These are phyloP conservation scores for Ramularia endophylla DNA, from an alignment of 2,329 filamentous ascomycete genomes.

Conservation along the genomic window DNA sequence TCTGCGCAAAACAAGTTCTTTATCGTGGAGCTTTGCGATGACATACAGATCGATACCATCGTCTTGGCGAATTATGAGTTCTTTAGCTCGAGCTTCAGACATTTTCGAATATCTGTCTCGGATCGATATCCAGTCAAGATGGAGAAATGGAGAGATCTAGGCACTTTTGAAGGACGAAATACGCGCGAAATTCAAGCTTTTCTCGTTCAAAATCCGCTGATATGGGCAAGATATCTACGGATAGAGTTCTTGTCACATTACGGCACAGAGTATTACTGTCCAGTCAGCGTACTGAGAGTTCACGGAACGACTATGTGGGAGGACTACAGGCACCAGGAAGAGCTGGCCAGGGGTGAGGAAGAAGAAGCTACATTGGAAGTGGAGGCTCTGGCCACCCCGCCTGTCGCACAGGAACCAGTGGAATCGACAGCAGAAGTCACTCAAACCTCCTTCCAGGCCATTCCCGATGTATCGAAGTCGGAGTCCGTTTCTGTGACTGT, in stretches of 20 bases:
- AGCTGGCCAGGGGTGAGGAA: slow-evolving; percentile 53
- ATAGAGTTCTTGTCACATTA: slow-evolving; percentile 92
- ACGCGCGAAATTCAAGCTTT: slow-evolving; percentile 93
- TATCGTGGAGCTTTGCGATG: slow-evolving; percentile 87
- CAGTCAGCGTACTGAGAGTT: slow-evolving; percentile 80
- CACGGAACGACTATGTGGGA: slow-evolving; percentile 94
- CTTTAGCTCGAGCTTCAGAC: slow-evolving; percentile 93
- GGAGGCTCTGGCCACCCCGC: slow-evolving; percentile 13
- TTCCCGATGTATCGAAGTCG: neutral
- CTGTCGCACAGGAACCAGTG: slow-evolving; percentile 11
- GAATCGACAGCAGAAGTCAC: slow-evolving; percentile 11
- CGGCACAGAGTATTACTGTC: slow-evolving; percentile 95
- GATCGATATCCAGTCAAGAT: slow-evolving; percentile 90
- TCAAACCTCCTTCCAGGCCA: slow-evolving; percentile 6
- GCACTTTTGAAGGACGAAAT: slow-evolving; percentile 85
- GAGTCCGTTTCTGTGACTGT: neutral
- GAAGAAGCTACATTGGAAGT: slow-evolving; percentile 20
- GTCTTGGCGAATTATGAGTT: slow-evolving; percentile 99
- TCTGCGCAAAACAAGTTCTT: slow-evolving; percentile 83
- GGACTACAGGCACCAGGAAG: slow-evolving; percentile 83
- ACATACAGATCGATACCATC: slow-evolving; percentile 82
- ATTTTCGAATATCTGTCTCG: slow-evolving; percentile 85
- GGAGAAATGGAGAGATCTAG: slow-evolving; percentile 86
- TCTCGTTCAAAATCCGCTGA: slow-evolving; percentile 85
- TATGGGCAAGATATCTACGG: slow-evolving; percentile 89